phyloP scores from a whole-genome alignment of 106 monocot genomes.

The Phalaenopsis equestris region DNA sequence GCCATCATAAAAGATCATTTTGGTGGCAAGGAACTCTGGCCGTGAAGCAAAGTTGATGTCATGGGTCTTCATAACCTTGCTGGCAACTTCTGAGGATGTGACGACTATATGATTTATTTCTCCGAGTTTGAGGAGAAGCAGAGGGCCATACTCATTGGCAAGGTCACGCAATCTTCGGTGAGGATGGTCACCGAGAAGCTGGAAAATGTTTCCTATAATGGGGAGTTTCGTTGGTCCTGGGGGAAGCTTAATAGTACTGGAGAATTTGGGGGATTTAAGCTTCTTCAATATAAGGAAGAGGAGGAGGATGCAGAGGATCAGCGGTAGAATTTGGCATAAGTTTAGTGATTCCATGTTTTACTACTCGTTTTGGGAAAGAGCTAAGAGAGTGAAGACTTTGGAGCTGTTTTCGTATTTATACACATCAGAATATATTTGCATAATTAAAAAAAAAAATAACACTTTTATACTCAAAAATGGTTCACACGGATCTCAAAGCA shows the following conservation, averaged over 20 bases:
- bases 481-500: too few species aligned
- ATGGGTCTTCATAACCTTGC: conserved; percentile 7
- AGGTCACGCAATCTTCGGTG: background rate
- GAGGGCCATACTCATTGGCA: background rate
- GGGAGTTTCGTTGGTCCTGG: conserved; percentile 10
- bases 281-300: background rate
- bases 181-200: background rate
- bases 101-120: conserved; percentile 2
- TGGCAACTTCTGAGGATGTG: conserved; percentile 2
- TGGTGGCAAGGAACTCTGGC: background rate
- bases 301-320: background rate
- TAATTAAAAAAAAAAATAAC: too few species aligned
- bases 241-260: background rate
- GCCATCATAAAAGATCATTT: background rate
- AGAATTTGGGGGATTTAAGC: background rate
- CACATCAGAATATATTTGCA: too few species aligned
- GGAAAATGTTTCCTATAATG: conserved; percentile 9
- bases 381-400: too few species aligned
- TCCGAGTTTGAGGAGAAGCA: conserved; percentile 9
- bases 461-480: too few species aligned
- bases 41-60: conserved; percentile 8
- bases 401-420: too few species aligned
- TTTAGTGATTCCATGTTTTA: background rate
- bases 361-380: too few species aligned
- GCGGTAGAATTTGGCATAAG: background rate